Percentiles rank a stretch among this genome's conserved stretches.
phyloP scores from a whole-genome alignment of 352 stramenopile genomes.

The Phytopythium boreale region DNA sequence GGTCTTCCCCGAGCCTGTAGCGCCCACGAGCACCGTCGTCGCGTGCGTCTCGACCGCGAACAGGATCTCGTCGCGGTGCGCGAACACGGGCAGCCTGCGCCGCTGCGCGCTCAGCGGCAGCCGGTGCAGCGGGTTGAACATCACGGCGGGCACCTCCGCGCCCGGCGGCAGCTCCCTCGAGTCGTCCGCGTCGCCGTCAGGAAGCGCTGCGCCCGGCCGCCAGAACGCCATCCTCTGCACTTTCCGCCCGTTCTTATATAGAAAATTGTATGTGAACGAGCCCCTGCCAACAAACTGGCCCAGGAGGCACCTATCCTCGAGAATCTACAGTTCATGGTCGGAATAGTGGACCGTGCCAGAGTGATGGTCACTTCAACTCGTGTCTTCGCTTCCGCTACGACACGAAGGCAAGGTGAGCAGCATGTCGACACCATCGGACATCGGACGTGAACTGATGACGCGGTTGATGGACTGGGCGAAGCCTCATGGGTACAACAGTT shows the following conservation, averaged over 20 bases:
- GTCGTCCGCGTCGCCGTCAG: conserved; percentile 26
- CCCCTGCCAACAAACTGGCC: too few species aligned
- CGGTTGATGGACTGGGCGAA: conserved; percentile 14
- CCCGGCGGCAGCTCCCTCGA: conserved; percentile 29
- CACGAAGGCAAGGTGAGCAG: too few species aligned
- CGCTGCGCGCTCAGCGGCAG: conserved; percentile 57
- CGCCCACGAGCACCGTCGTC: conserved; percentile 91
- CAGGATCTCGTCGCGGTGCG: conserved; percentile 88
- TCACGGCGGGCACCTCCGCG: conserved; percentile 35
- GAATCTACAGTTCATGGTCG: too few species aligned
- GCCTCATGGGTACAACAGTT: conserved; percentile 9
- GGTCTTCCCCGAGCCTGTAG: conserved; percentile 91
- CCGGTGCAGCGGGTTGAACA: conserved; percentile 62
- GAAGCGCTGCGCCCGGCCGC: conserved; percentile 48
- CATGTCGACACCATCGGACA: too few species aligned
- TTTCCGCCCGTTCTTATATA: background rate
- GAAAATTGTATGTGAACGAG: background rate
- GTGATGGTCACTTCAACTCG: too few species aligned
- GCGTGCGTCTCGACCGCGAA: conserved; percentile 86
- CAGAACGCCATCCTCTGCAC: conserved; percentile 52
- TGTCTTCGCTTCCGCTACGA: too few species aligned
- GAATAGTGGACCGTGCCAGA: too few species aligned
- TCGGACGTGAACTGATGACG: conserved; percentile 17
- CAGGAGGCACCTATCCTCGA: too few species aligned
- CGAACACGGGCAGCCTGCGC: conserved; percentile 82